phyloP scores from a whole-genome alignment of 495 filamentous ascomycete species.

The Hyaloscypha finlandica region DNA sequence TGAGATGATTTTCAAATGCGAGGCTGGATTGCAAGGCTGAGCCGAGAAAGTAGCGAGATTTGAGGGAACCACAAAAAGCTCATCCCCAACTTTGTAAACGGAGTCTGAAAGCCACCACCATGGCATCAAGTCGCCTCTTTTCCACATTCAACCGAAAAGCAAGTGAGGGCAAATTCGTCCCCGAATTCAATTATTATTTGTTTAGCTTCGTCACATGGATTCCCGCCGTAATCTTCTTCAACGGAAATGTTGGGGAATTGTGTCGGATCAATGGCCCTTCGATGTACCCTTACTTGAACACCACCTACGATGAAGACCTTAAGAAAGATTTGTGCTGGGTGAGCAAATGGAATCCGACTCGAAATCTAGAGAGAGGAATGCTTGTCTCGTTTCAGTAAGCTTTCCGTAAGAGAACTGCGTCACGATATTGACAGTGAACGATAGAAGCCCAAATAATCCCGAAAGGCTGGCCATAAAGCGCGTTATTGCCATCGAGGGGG shows the following conservation, averaged over 20 bases:
- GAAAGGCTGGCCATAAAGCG: slow-evolving; percentile 66
- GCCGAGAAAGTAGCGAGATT: neutral
- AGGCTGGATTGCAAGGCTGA: slow-evolving; percentile 19
- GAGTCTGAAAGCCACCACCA: slow-evolving; percentile 10
- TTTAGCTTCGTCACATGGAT: slow-evolving; percentile 60
- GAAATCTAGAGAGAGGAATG: slow-evolving; percentile 52
- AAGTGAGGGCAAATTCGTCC: slow-evolving; percentile 28
- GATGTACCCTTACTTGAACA: slow-evolving; percentile 79
- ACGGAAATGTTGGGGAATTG: slow-evolving; percentile 60
- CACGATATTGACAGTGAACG: neutral
- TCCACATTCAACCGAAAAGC: slow-evolving; percentile 10
- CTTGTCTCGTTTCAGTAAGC: slow-evolving; percentile 54
- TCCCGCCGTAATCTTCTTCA: slow-evolving; percentile 66
- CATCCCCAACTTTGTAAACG: neutral
- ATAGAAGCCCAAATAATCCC: slow-evolving; percentile 65
- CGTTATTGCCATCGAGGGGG: slow-evolving; percentile 69
- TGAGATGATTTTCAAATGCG: neutral
- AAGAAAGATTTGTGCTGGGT: slow-evolving; percentile 55
- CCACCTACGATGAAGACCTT: slow-evolving; percentile 58
- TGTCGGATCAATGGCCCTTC: slow-evolving; percentile 67
- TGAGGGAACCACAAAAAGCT: neutral
- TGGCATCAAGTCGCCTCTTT: slow-evolving; percentile 20
- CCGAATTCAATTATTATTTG: slow-evolving; percentile 45
- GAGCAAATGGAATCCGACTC: slow-evolving; percentile 47
- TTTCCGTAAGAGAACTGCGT: neutral